Conservation (phyloP, 345 rosid species). For the Citrus sp. region DNA sequence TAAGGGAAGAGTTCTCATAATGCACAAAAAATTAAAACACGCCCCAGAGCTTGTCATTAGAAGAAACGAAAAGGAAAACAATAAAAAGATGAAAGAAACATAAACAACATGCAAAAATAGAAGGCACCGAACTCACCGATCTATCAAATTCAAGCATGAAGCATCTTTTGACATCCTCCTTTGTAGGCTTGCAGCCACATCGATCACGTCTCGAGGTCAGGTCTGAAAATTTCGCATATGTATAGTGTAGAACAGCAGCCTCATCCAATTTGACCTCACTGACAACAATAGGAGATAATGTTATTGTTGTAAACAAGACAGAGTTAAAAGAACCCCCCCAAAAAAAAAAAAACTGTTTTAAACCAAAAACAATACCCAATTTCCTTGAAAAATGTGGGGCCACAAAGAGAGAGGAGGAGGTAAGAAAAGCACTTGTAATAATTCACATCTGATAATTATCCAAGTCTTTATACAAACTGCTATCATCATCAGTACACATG, state of each 20-base stretch:
- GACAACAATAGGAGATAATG: constrained; percentile 10
- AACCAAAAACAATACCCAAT: background rate
- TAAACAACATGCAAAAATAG: constrained; percentile 3
- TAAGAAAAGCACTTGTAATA: background rate
- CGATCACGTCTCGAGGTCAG: constrained; percentile 89
- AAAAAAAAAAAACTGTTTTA: background rate
- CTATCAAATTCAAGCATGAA: constrained; percentile 97
- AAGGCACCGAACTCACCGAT: constrained; percentile 54
- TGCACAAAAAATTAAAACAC: constrained; percentile 1
- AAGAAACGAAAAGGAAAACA: background rate
- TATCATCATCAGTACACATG: background rate
- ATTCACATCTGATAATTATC: background rate
- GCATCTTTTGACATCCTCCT: constrained; percentile 96
- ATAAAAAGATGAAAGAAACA: background rate
- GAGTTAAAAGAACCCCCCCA: background rate
- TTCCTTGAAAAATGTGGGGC: background rate
- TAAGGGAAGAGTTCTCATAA: background rate
- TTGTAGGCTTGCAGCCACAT: constrained; percentile 98
- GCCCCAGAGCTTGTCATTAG: background rate
- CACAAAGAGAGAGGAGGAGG: background rate
- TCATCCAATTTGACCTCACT: constrained; percentile 93
- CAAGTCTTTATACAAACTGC: background rate
- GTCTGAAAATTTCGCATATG: constrained; percentile 90
- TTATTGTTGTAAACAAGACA: background rate
- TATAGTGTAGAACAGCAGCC: constrained; percentile 92